A percentile compares a stretch with the other conserved stretches of the same genome.
phyloP scores from a whole-genome alignment of 2,329 filamentous ascomycete genomes.

The Cordyceps fumosorosea region DNA sequence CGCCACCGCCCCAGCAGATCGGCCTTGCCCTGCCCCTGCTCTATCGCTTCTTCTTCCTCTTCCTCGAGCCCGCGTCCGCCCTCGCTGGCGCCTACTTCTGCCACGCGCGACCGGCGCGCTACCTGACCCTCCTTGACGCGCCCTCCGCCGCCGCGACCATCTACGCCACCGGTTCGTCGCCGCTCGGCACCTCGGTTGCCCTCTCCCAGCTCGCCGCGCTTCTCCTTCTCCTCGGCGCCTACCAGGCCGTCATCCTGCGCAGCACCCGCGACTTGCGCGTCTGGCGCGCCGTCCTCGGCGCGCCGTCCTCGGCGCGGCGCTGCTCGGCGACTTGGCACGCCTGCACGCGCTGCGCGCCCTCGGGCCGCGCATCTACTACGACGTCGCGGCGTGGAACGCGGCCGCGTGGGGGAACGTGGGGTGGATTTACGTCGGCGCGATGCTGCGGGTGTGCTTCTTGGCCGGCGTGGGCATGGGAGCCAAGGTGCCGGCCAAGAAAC shows the following conservation, averaged over 20 bases:
- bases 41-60: conserved; percentile 70
- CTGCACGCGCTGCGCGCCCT: conserved; percentile 58
- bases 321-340: conserved; percentile 73
- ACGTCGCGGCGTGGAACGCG: conserved; percentile 55
- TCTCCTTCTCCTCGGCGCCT: conserved; percentile 70
- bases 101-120: conserved; percentile 44
- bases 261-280: conserved; percentile 60
- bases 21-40: conserved; percentile 47
- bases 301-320: conserved; percentile 58
- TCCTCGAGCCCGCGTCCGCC: conserved; percentile 57
- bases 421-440: conserved; percentile 62
- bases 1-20: not conserved
- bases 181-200: conserved; percentile 57
- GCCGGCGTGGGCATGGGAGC: conserved; percentile 44
- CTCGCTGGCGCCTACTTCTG: conserved; percentile 47
- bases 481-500: conserved; percentile 16
- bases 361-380: conserved; percentile 58
- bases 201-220: conserved; percentile 72
- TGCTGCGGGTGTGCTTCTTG: conserved; percentile 53
- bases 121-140: conserved; percentile 59
- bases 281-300: conserved; percentile 62
- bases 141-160: conserved; percentile 36
- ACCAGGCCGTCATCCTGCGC: conserved; percentile 69
- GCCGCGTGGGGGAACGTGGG: conserved; percentile 63
- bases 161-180: conserved; percentile 28